Conservation (phyloP, 768 basidiomycete genomes). For the Kwoniella mangroviensis region DNA sequence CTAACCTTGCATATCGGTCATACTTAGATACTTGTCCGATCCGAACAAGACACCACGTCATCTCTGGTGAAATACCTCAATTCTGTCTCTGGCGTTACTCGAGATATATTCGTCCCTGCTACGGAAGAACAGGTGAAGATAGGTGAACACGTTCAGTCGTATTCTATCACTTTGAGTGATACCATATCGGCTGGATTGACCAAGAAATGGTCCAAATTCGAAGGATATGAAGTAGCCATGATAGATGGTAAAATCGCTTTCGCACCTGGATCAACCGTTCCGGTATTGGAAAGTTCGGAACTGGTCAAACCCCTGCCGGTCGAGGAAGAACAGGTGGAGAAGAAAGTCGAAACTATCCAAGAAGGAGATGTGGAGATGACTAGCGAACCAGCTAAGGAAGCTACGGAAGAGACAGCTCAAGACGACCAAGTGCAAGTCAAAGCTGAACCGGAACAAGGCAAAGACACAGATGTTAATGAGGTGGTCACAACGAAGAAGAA, state of each 20-base stretch:
- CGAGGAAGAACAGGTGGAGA: slow-evolving; percentile 6
- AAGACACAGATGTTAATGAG: background rate
- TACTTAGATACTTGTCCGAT: slow-evolving; percentile 83
- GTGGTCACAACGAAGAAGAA: background rate
- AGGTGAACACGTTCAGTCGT: slow-evolving; percentile 93
- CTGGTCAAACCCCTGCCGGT: slow-evolving; percentile 40
- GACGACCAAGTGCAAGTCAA: slow-evolving; percentile 7
- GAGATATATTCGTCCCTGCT: slow-evolving; percentile 81
- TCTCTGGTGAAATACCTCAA: slow-evolving; percentile 79
- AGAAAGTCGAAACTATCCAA: background rate
- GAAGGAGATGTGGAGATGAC: slow-evolving; percentile 18
- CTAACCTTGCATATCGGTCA: background rate
- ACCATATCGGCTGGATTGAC: slow-evolving; percentile 76
- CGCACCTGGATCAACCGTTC: slow-evolving; percentile 84
- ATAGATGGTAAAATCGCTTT: slow-evolving; percentile 85
- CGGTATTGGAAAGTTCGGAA: slow-evolving; percentile 74
- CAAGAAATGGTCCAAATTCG: slow-evolving; percentile 83
- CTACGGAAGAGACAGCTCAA: slow-evolving; percentile 4
- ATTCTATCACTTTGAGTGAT: slow-evolving; percentile 91
- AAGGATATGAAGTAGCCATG: slow-evolving; percentile 95
- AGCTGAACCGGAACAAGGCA: slow-evolving; percentile 1
- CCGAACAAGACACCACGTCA: slow-evolving; percentile 68
- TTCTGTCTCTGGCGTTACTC: slow-evolving; percentile 85
- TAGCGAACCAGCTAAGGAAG: slow-evolving; percentile 24
- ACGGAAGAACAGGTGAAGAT: slow-evolving; percentile 81